Base-by-base conservation (phyloP, 2,329 filamentous ascomycete species). In the Neonectria coccinea region DNA sequence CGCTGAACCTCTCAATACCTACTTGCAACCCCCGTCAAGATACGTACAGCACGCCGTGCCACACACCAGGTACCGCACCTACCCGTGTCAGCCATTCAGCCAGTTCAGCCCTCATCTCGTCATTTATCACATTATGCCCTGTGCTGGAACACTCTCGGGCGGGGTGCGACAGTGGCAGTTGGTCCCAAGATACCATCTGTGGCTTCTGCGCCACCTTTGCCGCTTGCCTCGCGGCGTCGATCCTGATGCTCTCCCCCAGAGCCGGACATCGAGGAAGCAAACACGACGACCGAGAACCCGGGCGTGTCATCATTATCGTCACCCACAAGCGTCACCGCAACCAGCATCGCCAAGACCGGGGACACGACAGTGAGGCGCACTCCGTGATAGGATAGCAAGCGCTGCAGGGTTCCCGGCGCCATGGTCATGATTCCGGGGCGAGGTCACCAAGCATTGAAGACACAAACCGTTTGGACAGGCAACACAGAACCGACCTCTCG, bases 181-280 rank as follows among this genome's bases (percentile, higher is more conserved):
- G 31, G 54, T 44, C 52, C 59, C 54, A 57, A 54, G 59, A 57
- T 61, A 63, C 44, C 44, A 62, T 66, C 39, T 45, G 64, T 72
- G 68, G 62, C 58, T 64, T 65, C 54, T 60, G 48, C 59, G 56
- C 57, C 62, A 45, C 55, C 44, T 51, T 44, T 54, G 45, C 51
- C 58, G 56, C 62, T 48, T 58, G 58, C 14, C 58, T 65, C 42
- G 62, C 44, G 54, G 41, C 61, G 51, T 62, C 67, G 70, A 73
- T 72, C 64, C 59, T 50, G 54, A 52, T 22, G 62, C 57, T 56
- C 54, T 59, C 56, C 36, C 54, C 51, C 63, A 53, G 52, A 29
- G 47, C 39, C 36, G 20, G 56, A 59, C 53, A 65, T 72, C 65
- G 65, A 70, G 54, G 7, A 33, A 18, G 45, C 50, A 59, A 56